These are phyloP conservation scores for Phialophora tarda DNA, from an alignment of 2,329 filamentous ascomycete genomes.

Conservation along the genomic window DNA sequence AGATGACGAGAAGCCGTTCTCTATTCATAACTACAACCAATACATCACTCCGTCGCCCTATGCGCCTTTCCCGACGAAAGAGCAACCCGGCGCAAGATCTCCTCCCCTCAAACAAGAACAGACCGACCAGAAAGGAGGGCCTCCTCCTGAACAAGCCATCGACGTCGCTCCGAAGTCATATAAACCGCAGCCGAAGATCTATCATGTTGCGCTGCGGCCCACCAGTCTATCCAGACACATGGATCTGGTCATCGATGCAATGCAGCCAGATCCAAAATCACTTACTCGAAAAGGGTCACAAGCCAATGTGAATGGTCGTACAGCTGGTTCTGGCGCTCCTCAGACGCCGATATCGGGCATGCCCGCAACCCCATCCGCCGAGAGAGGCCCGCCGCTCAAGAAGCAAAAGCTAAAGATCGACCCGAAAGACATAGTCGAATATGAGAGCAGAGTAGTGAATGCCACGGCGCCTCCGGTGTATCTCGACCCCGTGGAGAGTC, in stretches of 20 bases:
- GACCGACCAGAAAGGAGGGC: constrained; percentile 22
- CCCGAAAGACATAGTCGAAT: constrained; percentile 71
- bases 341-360: constrained; percentile 68
- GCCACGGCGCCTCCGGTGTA: constrained; percentile 76
- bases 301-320: constrained; percentile 49
- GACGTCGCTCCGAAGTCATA: constrained; percentile 30
- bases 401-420: constrained; percentile 80
- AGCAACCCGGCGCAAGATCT: constrained; percentile 46
- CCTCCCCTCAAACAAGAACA: constrained; percentile 35
- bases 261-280: constrained; percentile 66
- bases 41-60: constrained; percentile 89
- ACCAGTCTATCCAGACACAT: constrained; percentile 75
- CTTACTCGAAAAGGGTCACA: constrained; percentile 55
- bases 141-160: constrained; percentile 31
- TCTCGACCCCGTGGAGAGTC: constrained; percentile 74
- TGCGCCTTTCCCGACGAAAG: constrained; percentile 70
- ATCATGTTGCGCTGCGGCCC: constrained; percentile 82
- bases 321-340: constrained; percentile 57
- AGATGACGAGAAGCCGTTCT: constrained; percentile 72
- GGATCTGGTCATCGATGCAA: constrained; percentile 77
- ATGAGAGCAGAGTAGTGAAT: constrained; percentile 76
- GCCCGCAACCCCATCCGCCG: constrained; percentile 66
- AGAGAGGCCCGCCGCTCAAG: constrained; percentile 63
- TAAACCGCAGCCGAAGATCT: constrained; percentile 62
- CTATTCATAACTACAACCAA: constrained; percentile 89